These are phyloP conservation scores for Cryphonectria japonica DNA, from an alignment of 2,329 filamentous ascomycete genomes.

Conservation along the genomic window DNA sequence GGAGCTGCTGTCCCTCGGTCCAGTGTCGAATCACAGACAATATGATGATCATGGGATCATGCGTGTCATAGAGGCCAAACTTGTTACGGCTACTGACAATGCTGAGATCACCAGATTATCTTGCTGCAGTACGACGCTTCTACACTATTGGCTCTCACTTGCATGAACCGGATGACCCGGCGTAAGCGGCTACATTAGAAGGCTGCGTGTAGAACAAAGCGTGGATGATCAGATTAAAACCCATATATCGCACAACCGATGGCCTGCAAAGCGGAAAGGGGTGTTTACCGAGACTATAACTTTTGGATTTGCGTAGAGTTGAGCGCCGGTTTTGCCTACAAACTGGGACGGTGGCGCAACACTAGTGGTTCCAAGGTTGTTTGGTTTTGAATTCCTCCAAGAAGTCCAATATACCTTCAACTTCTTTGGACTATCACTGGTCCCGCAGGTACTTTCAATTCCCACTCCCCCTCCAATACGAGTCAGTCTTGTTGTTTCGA, in stretches of 20 bases:
- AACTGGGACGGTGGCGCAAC: constrained; percentile 2
- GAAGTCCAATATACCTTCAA: background rate
- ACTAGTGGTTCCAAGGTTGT: constrained; percentile 1
- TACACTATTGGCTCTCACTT: background rate
- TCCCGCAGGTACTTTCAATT: background rate
- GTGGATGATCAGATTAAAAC: no score
- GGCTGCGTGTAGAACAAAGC: background rate
- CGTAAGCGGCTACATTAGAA: background rate
- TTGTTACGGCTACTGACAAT: constrained; percentile 1
- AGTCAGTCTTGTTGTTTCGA: background rate
- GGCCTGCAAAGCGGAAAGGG: background rate
- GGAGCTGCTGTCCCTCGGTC: background rate
- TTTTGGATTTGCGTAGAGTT: background rate
- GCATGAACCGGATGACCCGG: background rate
- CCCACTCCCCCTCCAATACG: background rate
- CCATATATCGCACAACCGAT: background rate
- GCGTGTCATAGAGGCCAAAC: background rate
- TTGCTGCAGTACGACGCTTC: background rate
- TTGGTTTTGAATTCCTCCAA: background rate
- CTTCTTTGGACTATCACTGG: background rate
- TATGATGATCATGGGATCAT: constrained; percentile 2
- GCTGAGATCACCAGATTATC: background rate
- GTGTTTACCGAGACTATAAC: background rate
- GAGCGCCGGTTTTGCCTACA: background rate
- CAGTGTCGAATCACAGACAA: background rate